Percentiles rank a stretch among this genome's conserved stretches.
Conservation (phyloP, 2,329 filamentous ascomycete genomes). For the Massarina eburnea region DNA sequence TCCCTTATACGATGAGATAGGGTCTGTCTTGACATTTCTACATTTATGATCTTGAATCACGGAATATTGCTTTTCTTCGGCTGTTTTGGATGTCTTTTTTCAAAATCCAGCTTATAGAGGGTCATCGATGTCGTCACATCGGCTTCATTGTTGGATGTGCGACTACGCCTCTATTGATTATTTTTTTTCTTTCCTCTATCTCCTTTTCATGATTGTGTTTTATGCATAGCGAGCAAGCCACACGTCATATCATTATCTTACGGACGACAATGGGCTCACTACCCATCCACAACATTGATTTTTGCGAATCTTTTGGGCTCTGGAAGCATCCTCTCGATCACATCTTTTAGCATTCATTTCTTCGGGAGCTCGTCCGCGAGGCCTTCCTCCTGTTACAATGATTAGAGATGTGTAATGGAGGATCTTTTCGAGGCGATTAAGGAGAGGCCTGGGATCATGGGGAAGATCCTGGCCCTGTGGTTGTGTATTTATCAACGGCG, state of each 20-base stretch:
- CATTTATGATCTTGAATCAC: slow-evolving; percentile 3
- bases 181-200: slow-evolving; percentile 2
- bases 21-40: slow-evolving; percentile 19
- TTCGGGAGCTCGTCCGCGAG: not conserved
- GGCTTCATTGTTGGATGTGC: slow-evolving; percentile 10
- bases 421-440: not conserved
- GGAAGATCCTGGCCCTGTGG: not conserved
- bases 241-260: not conserved
- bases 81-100: not conserved
- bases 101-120: slow-evolving; percentile 4
- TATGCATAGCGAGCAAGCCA: slow-evolving; percentile 40
- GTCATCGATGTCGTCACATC: slow-evolving; percentile 4
- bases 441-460: not conserved
- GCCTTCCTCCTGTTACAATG: not conserved
- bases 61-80: not conserved
- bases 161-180: slow-evolving; percentile 7
- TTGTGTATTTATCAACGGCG: not conserved
- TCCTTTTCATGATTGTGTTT: slow-evolving; percentile 38
- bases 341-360: slow-evolving; percentile 2
- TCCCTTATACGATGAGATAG: slow-evolving; percentile 21
- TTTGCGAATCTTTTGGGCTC: no score
- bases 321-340: not conserved
- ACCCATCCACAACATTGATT: no score
- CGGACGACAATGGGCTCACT: not conserved
- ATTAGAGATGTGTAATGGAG: not conserved